Evolutionary conservation across 2,329 filamentous ascomycete genomes (phyloP).

Genomic region (Fusarium pseudoanthophilum): DNA sequence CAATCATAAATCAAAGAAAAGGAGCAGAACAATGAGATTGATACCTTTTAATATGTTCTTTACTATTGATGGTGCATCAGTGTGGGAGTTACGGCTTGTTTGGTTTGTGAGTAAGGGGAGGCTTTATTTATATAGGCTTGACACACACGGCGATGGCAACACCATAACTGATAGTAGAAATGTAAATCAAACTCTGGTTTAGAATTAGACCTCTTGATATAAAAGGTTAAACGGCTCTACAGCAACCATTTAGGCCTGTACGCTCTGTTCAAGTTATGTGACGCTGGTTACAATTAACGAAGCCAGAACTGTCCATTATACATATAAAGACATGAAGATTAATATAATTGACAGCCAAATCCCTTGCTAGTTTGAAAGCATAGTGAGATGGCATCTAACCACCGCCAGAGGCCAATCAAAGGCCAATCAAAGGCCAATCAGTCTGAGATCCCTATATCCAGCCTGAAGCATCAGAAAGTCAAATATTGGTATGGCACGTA

Average conservation of each 20-base stretch:
- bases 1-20: constrained; percentile 11
- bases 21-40: rapidly evolving
- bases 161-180: too few species aligned
- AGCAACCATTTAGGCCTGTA: too few species aligned
- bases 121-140: background rate
- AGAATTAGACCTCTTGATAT: background rate
- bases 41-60: background rate
- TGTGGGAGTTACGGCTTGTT: background rate
- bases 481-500: background rate
- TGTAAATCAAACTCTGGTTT: background rate
- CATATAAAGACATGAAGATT: background rate
- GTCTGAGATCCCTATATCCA: too few species aligned
- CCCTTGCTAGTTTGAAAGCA: background rate
- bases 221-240: background rate
- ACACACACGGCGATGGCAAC: background rate
- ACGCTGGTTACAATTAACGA: background rate
- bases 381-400: background rate
- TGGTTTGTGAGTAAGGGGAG: background rate
- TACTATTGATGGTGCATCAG: background rate
- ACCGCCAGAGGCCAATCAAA: too few species aligned
- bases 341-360: background rate
- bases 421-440: too few species aligned
- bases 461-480: background rate
- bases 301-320: background rate
- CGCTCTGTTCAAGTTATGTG: background rate